These are phyloP conservation scores for Mycena metata DNA, from an alignment of 768 basidiomycete genomes.

Conservation along the genomic window DNA sequence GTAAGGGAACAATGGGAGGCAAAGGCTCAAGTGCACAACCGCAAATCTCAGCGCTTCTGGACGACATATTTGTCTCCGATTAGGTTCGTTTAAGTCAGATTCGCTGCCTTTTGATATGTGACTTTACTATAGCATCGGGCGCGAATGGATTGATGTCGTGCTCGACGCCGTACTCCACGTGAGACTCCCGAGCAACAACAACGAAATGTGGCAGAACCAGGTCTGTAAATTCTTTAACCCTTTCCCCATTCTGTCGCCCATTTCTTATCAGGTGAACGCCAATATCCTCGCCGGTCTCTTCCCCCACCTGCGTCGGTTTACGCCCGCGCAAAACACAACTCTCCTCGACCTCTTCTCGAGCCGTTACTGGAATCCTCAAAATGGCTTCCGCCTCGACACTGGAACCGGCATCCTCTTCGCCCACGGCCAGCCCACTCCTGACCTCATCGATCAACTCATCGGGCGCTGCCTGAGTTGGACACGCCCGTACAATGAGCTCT, in stretches of 20 bases:
- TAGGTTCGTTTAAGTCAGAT: background rate
- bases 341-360: slow-evolving; percentile 31
- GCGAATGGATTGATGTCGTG: slow-evolving; percentile 29
- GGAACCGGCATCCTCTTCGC: slow-evolving; percentile 27
- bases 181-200: slow-evolving; percentile 18
- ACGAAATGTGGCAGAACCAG: slow-evolving; percentile 32
- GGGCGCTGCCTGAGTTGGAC: slow-evolving; percentile 30
- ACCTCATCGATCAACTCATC: slow-evolving; percentile 32
- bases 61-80: slow-evolving; percentile 27
- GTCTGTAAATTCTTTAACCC: slow-evolving; percentile 2
- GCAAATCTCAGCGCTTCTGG: slow-evolving; percentile 35
- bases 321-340: slow-evolving; percentile 32
- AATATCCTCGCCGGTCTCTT: slow-evolving; percentile 34
- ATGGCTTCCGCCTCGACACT: slow-evolving; percentile 22
- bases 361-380: slow-evolving; percentile 9
- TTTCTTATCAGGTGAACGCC: slow-evolving; percentile 21
- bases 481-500: slow-evolving; percentile 23
- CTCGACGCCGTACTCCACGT: slow-evolving; percentile 31
- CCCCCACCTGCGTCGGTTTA: slow-evolving; percentile 31
- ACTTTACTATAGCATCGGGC: slow-evolving; percentile 16
- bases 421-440: slow-evolving; percentile 16
- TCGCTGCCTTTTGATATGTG: background rate
- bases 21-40: slow-evolving; percentile 24
- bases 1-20: slow-evolving; percentile 26
- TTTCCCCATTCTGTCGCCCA: background rate